These are phyloP conservation scores for Eucalyptus caleyi DNA, from an alignment of 345 rosid species.

Conservation along the genomic window DNA sequence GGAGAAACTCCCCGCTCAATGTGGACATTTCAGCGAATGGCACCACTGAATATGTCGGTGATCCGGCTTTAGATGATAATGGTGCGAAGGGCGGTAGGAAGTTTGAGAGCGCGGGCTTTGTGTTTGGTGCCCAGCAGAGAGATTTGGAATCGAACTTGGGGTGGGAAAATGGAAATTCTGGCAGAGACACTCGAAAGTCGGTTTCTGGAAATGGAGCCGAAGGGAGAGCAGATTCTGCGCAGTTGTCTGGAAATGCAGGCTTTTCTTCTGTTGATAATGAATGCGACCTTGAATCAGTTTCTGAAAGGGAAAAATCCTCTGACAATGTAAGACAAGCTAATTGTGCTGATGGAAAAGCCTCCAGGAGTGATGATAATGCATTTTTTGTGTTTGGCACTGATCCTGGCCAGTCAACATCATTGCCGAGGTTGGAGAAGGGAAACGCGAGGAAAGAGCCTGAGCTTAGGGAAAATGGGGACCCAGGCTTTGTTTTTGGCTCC, in stretches of 20 bases:
- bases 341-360: neutral
- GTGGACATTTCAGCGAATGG: neutral
- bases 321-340: neutral
- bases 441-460: neutral
- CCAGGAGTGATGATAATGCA: neutral
- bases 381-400: neutral
- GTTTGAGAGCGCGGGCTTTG: neutral
- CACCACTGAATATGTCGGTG: neutral
- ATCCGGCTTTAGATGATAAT: constrained; percentile 4
- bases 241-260: neutral
- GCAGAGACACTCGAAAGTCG: neutral
- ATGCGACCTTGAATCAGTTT: neutral
- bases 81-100: neutral
- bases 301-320: neutral
- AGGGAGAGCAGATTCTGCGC: neutral
- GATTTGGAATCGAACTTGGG: neutral
- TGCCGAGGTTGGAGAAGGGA: neutral
- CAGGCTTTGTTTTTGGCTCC: constrained; percentile 28
- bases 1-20: neutral
- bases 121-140: neutral
- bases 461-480: neutral
- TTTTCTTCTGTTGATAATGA: neutral
- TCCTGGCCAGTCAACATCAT: neutral
- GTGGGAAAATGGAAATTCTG: neutral
- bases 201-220: neutral